Conservation (phyloP, 169 alveolate genomes). For the Eimeria acervulina region DNA sequence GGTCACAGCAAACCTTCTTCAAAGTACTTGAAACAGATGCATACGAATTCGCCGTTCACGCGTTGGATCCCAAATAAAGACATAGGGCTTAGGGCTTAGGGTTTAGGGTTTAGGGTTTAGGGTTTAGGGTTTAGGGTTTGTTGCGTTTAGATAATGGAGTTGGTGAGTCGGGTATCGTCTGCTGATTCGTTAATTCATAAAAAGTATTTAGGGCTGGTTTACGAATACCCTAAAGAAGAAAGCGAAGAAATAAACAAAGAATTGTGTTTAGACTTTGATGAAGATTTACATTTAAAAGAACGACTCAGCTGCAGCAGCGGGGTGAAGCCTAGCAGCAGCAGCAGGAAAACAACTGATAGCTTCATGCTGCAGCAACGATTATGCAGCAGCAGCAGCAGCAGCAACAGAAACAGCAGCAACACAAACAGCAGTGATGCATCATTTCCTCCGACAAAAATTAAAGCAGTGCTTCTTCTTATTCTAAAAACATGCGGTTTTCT, state of each 20-base stretch:
- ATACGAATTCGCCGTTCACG: too few relatives aligned
- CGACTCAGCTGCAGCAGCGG: constrained; percentile 11
- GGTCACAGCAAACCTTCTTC: too few relatives aligned
- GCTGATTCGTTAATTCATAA: neutral
- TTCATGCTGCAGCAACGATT: neutral
- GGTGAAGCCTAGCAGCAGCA: constrained; percentile 9
- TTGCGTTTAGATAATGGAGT: neutral
- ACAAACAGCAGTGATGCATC: neutral
- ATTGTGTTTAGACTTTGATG: neutral
- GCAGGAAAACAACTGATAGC: neutral
- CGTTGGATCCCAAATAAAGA: too few relatives aligned
- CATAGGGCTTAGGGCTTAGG: neutral
- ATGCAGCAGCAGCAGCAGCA: constrained; percentile 34
- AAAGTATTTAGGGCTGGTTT: neutral
- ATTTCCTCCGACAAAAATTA: neutral
- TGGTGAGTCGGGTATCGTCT: neutral
- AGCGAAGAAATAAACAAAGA: neutral
- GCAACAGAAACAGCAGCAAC: constrained; percentile 33
- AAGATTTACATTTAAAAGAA: neutral
- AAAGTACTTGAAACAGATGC: too few relatives aligned
- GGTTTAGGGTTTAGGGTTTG: neutral
- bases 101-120: neutral
- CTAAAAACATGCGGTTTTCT: constrained; percentile 4
- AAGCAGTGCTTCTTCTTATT: neutral
- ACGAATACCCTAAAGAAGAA: neutral